Evolutionary conservation across 1,139 yeast genomes (phyloP).

Genomic region (Lodderomyces beijingensis): DNA sequence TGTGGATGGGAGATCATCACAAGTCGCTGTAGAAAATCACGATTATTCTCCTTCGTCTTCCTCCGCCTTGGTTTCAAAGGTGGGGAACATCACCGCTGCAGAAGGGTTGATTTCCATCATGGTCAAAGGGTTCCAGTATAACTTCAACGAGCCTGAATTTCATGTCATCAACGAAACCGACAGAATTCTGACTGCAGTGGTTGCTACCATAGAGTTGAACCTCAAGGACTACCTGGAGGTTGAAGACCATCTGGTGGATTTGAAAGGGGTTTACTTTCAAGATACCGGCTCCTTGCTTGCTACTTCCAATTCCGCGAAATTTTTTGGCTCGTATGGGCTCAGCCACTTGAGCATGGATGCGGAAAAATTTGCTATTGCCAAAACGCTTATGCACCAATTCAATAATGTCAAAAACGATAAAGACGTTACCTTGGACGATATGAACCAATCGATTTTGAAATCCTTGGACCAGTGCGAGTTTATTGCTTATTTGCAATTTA

Average conservation of each 20-base stretch:
- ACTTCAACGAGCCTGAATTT: conserved; percentile 19
- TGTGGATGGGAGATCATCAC: conserved; percentile 11
- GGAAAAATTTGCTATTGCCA: conserved; percentile 37
- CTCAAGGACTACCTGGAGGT: conserved; percentile 41
- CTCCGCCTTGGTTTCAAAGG: conserved; percentile 15
- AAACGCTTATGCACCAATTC: conserved; percentile 32
- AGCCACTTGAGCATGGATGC: conserved; percentile 54
- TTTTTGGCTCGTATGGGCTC: conserved; percentile 55
- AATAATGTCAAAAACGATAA: conserved; percentile 38
- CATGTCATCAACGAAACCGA: conserved; percentile 14
- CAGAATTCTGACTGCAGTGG: conserved; percentile 27
- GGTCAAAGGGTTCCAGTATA: conserved; percentile 23
- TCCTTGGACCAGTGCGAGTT: conserved; percentile 65
- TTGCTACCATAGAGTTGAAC: conserved; percentile 21
- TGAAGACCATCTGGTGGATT: conserved; percentile 39
- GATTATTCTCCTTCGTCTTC: too few species aligned
- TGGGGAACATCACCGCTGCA: conserved; percentile 28
- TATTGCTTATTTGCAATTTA: conserved; percentile 62
- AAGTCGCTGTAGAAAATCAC: conserved; percentile 1
- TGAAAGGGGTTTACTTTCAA: conserved; percentile 70
- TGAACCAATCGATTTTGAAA: conserved; percentile 32
- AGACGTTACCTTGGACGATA: conserved; percentile 33
- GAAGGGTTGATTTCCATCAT: conserved; percentile 25
- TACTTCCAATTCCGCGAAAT: conserved; percentile 67
- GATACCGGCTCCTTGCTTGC: conserved; percentile 65